These are phyloP conservation scores for Endocarpon pusillum DNA, from an alignment of 495 filamentous ascomycete species.

Conservation along the genomic window DNA sequence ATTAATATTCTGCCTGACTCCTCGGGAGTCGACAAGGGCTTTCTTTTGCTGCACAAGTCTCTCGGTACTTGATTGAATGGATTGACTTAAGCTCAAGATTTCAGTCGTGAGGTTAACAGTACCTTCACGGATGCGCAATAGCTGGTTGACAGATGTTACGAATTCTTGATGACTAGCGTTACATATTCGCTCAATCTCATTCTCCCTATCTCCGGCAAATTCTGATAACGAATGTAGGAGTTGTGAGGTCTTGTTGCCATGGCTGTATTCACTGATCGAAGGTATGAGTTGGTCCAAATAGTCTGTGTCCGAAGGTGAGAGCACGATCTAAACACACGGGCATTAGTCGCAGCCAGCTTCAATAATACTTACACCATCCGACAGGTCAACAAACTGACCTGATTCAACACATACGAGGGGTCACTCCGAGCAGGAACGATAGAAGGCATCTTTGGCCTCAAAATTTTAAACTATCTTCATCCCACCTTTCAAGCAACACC, in stretches of 20 bases:
- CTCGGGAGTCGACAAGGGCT: constrained; percentile 73
- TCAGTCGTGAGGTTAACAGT: constrained; percentile 78
- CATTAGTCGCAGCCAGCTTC: constrained; percentile 2
- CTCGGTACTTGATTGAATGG: constrained; percentile 90
- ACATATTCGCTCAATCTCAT: constrained; percentile 87
- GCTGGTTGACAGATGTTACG: constrained; percentile 76
- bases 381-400: constrained; percentile 12
- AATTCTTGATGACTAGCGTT: constrained; percentile 95
- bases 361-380: background rate
- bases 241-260: constrained; percentile 51
- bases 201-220: constrained; percentile 72
- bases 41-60: constrained; percentile 90
- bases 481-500: no score
- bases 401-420: constrained; percentile 24
- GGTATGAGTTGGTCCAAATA: constrained; percentile 91
- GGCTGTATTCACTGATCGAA: constrained; percentile 74
- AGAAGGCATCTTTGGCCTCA: constrained; percentile 7
- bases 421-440: constrained; percentile 17
- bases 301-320: constrained; percentile 78
- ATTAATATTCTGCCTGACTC: constrained; percentile 88
- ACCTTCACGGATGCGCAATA: constrained; percentile 77
- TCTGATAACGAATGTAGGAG: constrained; percentile 62
- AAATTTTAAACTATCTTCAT: no score
- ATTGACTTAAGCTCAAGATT: constrained; percentile 80
- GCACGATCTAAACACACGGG: constrained; percentile 49